Conservation (phyloP, 1,284 basidiomycete genomes). For the Rhodotorula sp. region DNA sequence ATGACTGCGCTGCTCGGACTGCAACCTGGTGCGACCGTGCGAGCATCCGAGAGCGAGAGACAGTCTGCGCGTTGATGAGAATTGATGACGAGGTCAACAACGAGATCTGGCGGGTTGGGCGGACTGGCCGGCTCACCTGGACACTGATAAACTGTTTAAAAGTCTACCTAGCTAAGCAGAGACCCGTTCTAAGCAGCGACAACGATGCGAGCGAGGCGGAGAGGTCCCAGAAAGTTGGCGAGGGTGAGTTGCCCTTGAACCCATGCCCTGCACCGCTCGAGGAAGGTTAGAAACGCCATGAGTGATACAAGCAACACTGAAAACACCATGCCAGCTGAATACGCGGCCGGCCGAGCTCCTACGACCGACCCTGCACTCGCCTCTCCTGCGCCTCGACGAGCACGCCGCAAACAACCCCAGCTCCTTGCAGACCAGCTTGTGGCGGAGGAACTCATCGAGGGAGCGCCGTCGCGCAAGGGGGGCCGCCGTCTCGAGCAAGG, state of each 20-base stretch:
- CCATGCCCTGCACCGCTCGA: neutral
- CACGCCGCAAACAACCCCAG: conserved; percentile 25
- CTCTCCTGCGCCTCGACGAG: neutral
- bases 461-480: conserved; percentile 40
- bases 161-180: too few relatives aligned
- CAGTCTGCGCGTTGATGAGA: too few relatives aligned
- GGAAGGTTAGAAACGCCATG: neutral
- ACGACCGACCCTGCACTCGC: too few relatives aligned
- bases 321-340: neutral
- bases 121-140: too few relatives aligned
- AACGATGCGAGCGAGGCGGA: neutral
- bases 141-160: too few relatives aligned
- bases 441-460: conserved; percentile 26
- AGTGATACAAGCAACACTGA: neutral
- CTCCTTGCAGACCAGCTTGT: conserved; percentile 32
- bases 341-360: neutral
- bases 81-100: too few relatives aligned
- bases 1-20: neutral
- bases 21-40: too few relatives aligned
- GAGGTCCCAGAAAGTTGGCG: too few relatives aligned
- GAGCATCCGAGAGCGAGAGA: too few relatives aligned
- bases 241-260: neutral
- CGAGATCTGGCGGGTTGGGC: too few relatives aligned
- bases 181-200: neutral
- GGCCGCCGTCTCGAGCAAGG: conserved; percentile 39